These are phyloP conservation scores for Eucalyptus curtisii DNA, from an alignment of 345 rosid genomes.

Conservation along the genomic window DNA sequence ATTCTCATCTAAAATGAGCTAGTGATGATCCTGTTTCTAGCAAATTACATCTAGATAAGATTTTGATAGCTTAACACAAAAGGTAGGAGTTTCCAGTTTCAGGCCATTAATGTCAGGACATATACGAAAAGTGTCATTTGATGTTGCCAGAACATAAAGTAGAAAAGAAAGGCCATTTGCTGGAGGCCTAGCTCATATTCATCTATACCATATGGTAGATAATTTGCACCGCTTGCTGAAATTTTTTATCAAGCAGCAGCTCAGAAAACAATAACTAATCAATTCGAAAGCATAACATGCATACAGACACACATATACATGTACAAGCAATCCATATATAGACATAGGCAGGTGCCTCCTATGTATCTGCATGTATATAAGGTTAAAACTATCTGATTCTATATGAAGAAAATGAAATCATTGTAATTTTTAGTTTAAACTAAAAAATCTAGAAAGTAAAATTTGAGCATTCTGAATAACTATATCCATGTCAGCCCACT, in stretches of 20 bases:
- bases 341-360: not conserved
- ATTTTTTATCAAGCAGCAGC: not conserved
- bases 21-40: not conserved
- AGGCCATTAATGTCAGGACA: not conserved
- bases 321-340: not conserved
- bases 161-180: not conserved
- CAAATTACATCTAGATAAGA: not conserved
- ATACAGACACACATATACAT: not conserved
- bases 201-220: not conserved
- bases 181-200: not conserved
- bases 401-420: not conserved
- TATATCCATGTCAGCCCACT: not conserved
- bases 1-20: not conserved
- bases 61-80: not conserved
- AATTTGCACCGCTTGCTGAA: not conserved
- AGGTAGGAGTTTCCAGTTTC: not conserved
- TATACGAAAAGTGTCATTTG: not conserved
- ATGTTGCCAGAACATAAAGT: not conserved
- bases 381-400: not conserved
- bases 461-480: not conserved
- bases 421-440: not conserved
- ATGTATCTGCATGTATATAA: not conserved
- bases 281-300: not conserved
- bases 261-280: not conserved
- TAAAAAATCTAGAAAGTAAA: not conserved